Evolutionary conservation across 352 stramenopile genomes (phyloP).

Genomic region (Hyaloperonospora arabidopsidis): DNA sequence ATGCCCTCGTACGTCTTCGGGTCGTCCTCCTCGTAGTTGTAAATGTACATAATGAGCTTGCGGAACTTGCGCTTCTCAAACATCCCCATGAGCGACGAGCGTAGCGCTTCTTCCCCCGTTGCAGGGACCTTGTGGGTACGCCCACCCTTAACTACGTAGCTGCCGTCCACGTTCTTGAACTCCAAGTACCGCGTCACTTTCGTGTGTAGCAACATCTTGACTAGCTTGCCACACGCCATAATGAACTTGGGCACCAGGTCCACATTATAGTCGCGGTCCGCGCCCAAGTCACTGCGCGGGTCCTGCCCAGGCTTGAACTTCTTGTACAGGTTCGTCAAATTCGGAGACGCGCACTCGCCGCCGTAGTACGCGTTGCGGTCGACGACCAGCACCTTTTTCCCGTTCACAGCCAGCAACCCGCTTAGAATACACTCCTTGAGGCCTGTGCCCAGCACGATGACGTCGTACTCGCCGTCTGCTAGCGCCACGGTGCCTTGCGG

Average conservation of each 20-base stretch:
- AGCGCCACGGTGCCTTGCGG: constrained; percentile 90
- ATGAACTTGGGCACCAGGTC: constrained; percentile 99
- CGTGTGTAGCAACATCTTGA: constrained; percentile 96
- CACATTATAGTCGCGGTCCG: constrained; percentile 99
- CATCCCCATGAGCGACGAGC: constrained; percentile 95
- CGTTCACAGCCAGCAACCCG: constrained; percentile 90
- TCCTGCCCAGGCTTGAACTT: constrained; percentile 84
- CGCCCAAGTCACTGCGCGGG: constrained; percentile 79
- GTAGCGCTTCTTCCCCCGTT: constrained; percentile 94
- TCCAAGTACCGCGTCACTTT: constrained; percentile 98
- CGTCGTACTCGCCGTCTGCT: constrained; percentile 99
- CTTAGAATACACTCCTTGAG: constrained; percentile 99
- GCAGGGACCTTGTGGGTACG: constrained; percentile 97
- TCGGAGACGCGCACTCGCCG: constrained; percentile 96
- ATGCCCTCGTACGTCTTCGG: constrained; percentile 86
- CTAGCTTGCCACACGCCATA: constrained; percentile 99
- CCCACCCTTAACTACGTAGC: constrained; percentile 96
- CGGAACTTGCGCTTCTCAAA: constrained; percentile 99
- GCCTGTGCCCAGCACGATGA: constrained; percentile 98
- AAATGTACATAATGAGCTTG: constrained; percentile 96
- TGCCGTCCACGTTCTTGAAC: constrained; percentile 98
- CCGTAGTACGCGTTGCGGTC: constrained; percentile 98
- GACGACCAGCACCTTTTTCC: constrained; percentile 95
- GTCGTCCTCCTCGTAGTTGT: constrained; percentile 93
- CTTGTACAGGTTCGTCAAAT: constrained; percentile 96